Conservation (phyloP, 2,329 filamentous ascomycete genomes). For the Fusarium haematococcum region DNA sequence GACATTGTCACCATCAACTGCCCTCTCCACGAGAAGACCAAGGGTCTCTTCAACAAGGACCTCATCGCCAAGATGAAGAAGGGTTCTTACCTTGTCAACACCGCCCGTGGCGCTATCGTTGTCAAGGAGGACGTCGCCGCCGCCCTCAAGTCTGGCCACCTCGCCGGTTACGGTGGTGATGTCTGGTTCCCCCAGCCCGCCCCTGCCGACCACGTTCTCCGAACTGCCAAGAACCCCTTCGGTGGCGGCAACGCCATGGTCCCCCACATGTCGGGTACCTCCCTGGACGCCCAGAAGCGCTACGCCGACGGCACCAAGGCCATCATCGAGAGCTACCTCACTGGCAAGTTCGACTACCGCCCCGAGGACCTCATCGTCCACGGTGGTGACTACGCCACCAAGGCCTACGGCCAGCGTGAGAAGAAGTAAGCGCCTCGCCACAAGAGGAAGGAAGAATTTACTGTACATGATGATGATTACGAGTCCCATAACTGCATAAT, state of each 20-base stretch:
- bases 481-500: slow-evolving; percentile 34
- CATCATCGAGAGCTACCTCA: slow-evolving; percentile 93
- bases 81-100: slow-evolving; percentile 98
- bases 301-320: slow-evolving; percentile 89
- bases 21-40: slow-evolving; percentile 97
- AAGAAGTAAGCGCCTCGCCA: slow-evolving; percentile 48
- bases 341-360: slow-evolving; percentile 87
- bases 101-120: slow-evolving; percentile 96
- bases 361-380: slow-evolving; percentile 92
- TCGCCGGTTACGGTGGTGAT: slow-evolving; percentile 88
- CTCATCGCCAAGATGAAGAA: slow-evolving; percentile 99
- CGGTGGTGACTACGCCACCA: slow-evolving; percentile 92
- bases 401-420: slow-evolving; percentile 85
- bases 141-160: slow-evolving; percentile 90
- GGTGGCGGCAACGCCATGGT: slow-evolving; percentile 99
- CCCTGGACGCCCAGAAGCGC: slow-evolving; percentile 95
- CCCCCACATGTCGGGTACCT: slow-evolving; percentile 98
- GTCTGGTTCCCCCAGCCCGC: slow-evolving; percentile 99
- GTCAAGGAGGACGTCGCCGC: slow-evolving; percentile 99
- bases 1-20: slow-evolving; percentile 99
- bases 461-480: slow-evolving; percentile 40
- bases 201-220: slow-evolving; percentile 90
- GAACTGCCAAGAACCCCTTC: slow-evolving; percentile 93
- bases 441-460: slow-evolving; percentile 27
- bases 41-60: slow-evolving; percentile 98